Conservation (phyloP, 331 rosid species). For the Arachis monticola region DNA sequence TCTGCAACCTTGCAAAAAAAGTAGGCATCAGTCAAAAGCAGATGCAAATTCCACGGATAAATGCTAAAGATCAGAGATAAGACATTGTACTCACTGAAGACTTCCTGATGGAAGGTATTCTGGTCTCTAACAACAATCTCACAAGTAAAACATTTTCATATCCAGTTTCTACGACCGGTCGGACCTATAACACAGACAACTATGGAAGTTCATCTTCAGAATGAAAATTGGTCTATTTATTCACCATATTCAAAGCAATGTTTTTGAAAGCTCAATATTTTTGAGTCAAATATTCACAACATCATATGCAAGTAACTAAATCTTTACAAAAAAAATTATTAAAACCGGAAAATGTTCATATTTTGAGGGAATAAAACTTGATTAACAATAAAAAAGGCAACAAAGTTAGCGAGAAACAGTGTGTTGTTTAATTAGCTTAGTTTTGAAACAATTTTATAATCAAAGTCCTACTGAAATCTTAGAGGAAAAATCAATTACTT, state of each 20-base stretch:
- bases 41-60: conserved; percentile 29
- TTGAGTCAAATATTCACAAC: background rate
- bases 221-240: conserved; percentile 11
- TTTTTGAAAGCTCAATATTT: background rate
- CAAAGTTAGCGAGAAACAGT: background rate
- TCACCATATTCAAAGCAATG: conserved; percentile 17
- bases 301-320: background rate
- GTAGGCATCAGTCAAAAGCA: conserved; percentile 36
- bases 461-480: background rate
- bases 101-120: conserved; percentile 65
- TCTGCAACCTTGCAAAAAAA: conserved; percentile 74
- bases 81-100: conserved; percentile 69
- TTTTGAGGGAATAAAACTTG: too few relatives aligned
- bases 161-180: conserved; percentile 98
- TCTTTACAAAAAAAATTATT: too few relatives aligned
- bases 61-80: conserved; percentile 11
- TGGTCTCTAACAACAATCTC: conserved; percentile 85
- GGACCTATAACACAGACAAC: conserved; percentile 67
- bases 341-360: too few relatives aligned
- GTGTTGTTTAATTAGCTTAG: background rate
- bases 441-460: background rate
- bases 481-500: background rate
- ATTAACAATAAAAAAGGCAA: too few relatives aligned
- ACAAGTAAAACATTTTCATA: conserved; percentile 86
- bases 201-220: conserved; percentile 28